phyloP scores from a whole-genome alignment of 2,329 filamentous ascomycete species.

The Pyricularia sp. region DNA sequence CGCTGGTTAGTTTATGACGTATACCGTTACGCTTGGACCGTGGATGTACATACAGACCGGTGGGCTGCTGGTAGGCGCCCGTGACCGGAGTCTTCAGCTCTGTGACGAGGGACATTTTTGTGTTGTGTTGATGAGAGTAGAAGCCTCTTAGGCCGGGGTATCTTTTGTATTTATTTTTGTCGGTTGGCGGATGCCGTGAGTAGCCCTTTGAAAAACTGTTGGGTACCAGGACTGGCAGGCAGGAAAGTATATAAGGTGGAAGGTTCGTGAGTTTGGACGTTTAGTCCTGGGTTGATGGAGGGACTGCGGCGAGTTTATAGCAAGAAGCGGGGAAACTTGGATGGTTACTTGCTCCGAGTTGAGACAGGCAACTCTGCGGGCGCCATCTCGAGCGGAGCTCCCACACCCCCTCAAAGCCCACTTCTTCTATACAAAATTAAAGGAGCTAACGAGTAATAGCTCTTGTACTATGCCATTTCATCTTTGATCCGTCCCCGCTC shows the following conservation, averaged over 20 bases:
- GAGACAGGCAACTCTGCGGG: background rate
- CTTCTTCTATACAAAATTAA: background rate
- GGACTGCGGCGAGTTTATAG: background rate
- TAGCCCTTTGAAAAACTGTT: background rate
- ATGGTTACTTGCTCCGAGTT: background rate
- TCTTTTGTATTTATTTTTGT: background rate
- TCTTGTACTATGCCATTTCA: background rate
- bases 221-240: background rate
- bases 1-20: slow-evolving; percentile 10
- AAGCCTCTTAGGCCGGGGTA: background rate
- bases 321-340: background rate
- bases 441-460: background rate
- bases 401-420: background rate
- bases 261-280: background rate
- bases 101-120: slow-evolving; percentile 23
- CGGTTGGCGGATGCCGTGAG: background rate
- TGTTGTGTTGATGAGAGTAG: background rate
- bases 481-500: background rate
- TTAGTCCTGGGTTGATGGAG: background rate
- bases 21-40: background rate
- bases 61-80: slow-evolving; percentile 45
- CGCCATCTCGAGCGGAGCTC: background rate
- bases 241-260: background rate
- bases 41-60: slow-evolving; percentile 39
- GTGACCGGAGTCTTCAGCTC: slow-evolving; percentile 57